Evolutionary conservation across 257 asterid species (phyloP), one percentile per base, ranked within the genome.

Genomic region (Solanum pimpinellifolium): DNA sequence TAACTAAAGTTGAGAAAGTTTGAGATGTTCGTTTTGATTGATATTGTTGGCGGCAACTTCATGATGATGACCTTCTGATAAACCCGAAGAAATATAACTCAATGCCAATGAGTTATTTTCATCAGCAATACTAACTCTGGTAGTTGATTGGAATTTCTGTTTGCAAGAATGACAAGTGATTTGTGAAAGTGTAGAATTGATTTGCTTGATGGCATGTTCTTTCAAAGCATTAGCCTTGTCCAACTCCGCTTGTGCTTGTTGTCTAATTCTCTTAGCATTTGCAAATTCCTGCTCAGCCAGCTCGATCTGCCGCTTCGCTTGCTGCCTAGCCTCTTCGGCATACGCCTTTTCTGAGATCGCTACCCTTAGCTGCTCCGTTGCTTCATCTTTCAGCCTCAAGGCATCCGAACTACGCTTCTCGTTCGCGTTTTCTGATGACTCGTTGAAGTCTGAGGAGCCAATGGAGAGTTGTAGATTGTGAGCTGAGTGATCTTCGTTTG

Each of bases 201-300:
- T 90, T 85, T 92, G 93, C 92, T 75, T 91, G 1, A 93, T 87
- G 13, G 98, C 98, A 42, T 93, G 91, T 37, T 94, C 93, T 68
- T 90, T 94, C 52, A 92, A 85, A 9, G 93, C 89, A 47, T 89
- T 90, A 20, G 99, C 98, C 84, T 90, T 93, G 21, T 91, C 93
- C 69, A 95, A 78, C 86, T 96, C 98, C 47, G 86, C 92, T 86
- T 85, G 92, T 8, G 99, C 98, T 84, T 94, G 98, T 88, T 92
- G 96, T 81, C 98, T 87, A 18, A 96, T 93, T 23, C 95, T 91
- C 87, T 95, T 96, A 3, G 99, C 98, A 29, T 93, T 93, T 0
- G 91, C 89, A 35, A 95, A 93, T 72, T 96, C 98, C 80, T 85
- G 89, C 92, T 96, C 99, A 8, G 98, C 99, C 73, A 89, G 16